phyloP scores from a whole-genome alignment of 305 asterid genomes.

The Solanum chacoense region DNA sequence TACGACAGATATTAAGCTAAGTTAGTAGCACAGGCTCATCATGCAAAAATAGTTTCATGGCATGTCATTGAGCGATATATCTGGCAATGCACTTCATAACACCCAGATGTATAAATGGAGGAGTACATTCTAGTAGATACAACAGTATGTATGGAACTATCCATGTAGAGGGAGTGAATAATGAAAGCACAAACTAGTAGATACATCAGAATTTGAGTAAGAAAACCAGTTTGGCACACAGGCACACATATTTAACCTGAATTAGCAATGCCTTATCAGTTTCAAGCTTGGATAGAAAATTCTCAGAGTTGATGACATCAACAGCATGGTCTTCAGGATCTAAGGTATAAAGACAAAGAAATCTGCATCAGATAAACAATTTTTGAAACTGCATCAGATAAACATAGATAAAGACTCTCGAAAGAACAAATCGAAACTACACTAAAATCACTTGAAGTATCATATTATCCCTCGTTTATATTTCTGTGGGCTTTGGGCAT shows the following conservation, averaged over 20 bases:
- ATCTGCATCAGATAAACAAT: conserved; percentile 2
- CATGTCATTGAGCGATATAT: background rate
- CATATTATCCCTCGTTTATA: background rate
- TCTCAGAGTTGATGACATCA: conserved; percentile 41
- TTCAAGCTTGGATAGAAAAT: conserved; percentile 46
- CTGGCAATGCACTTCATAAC: background rate
- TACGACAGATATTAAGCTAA: background rate
- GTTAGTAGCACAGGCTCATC: background rate
- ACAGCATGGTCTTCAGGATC: conserved; percentile 41
- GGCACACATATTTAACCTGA: conserved; percentile 42
- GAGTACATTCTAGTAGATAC: background rate
- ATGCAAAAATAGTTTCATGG: background rate
- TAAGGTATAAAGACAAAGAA: conserved; percentile 19
- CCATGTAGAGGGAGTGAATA: background rate
- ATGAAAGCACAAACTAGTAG: background rate
- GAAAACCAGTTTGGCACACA: background rate
- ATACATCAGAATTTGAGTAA: background rate
- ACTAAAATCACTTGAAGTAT: no score
- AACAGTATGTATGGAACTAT: background rate
- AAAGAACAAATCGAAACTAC: background rate
- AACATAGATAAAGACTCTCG: background rate
- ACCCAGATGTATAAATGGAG: background rate
- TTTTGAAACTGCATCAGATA: background rate
- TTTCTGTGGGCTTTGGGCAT: background rate
- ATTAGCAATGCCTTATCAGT: conserved; percentile 64